Base-by-base conservation (phyloP, 805 yeast species). In the Kazachstania taianensis region DNA sequence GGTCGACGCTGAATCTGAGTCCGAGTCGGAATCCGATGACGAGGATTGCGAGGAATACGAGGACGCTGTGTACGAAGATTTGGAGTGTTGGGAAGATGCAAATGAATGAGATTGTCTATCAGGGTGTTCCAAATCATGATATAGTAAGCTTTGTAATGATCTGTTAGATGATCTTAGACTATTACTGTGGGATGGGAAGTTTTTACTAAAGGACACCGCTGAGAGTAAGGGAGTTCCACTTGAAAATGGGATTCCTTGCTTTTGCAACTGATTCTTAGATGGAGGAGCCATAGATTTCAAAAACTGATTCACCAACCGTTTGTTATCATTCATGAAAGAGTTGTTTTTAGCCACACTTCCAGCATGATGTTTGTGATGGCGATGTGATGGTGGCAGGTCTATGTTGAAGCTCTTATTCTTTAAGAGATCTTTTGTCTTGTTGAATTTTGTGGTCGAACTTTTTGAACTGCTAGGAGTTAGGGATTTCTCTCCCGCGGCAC, bases 301-400 rank as follows among this genome's bases (percentile, higher is more conserved):
- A 36, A 53, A 53, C 25, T 52, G 55, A 31, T 49, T 42, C 4
- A 50, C 57, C 20, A 53, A 30, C 33, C 58, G 43, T 33, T 52
- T 50, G 16, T 45, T 44, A 27, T 52, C 57, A 28, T 38, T 40
- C n/a, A 28, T 16, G 20, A 31, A 30, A 20, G 20, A 38, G 9
- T 28, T 25, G 15, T 28, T 29, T 24, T 32, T 25, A 3, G 29
- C 13, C 13, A 24, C 35, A 13, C 7, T 16, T 24, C 29, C 8
- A 30, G 9, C 19, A 3, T 10, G 19, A 9, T 16, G 13, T 13
- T 25, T 32, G 13, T 25, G 20, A 14, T 32, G 35, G 15, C 35
- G 20, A 23, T 32, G 28, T 6, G 20, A 18, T 8, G 13, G 24
- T 12, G 18, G 17, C 18, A 17, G 19, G 12, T 19, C 17, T 13